A percentile compares a stretch with the other conserved stretches of the same genome.
These are phyloP conservation scores for Streptanthus diversifolius DNA, from an alignment of 345 rosid genomes.

Conservation along the genomic window DNA sequence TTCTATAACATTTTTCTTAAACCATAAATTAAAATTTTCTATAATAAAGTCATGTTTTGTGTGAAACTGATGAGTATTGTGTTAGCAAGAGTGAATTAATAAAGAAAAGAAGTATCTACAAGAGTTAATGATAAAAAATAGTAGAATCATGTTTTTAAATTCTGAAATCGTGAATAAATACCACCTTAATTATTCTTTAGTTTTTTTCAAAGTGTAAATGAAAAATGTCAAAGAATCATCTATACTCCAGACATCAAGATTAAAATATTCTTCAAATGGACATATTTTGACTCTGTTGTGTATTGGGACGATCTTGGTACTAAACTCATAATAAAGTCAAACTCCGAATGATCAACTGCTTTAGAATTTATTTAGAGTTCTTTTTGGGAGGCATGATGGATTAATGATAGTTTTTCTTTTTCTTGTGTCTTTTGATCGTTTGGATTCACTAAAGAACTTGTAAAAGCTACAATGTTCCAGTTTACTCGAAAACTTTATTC, in stretches of 20 bases:
- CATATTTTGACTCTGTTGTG: neutral
- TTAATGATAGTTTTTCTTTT: neutral
- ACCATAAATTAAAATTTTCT: too few species aligned
- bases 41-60: too few species aligned
- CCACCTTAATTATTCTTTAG: neutral
- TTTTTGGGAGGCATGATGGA: slow-evolving; percentile 7
- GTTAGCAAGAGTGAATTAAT: too few species aligned
- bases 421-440: neutral
- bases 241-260: neutral
- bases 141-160: neutral
- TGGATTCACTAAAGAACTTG: slow-evolving; percentile 12
- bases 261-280: neutral
- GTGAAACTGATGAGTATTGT: too few species aligned
- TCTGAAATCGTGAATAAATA: neutral
- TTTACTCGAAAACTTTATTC: slow-evolving; percentile 15
- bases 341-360: neutral
- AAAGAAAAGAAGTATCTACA: too few species aligned
- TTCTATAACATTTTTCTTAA: too few species aligned
- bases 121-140: too few species aligned
- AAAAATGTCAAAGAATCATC: neutral
- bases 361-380: neutral
- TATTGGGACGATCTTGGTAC: neutral
- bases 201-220: neutral
- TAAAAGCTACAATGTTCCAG: slow-evolving; percentile 18
- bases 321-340: slow-evolving; percentile 1